Evolutionary conservation across 2,329 filamentous ascomycete genomes (phyloP).

Genomic region (Paecilomyces dactylethromorphus): DNA sequence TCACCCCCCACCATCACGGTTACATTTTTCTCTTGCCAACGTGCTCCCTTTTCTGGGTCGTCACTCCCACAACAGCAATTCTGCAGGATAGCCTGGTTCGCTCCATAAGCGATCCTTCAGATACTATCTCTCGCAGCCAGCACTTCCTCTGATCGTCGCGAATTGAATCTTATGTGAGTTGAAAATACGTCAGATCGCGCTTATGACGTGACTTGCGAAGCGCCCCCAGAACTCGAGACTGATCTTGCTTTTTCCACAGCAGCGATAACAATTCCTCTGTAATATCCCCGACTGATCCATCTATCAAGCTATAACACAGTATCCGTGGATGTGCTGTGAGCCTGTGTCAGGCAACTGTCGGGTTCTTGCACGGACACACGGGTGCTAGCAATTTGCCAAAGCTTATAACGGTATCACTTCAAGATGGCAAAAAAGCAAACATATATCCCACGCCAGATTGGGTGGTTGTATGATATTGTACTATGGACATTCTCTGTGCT

Average conservation of each 20-base stretch:
- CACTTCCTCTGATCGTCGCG: background rate
- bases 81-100: background rate
- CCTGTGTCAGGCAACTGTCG: background rate
- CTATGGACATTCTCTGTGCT: slow-evolving; percentile 56
- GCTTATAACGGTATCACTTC: background rate
- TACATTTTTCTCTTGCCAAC: background rate
- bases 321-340: background rate
- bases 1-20: background rate
- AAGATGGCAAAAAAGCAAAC: slow-evolving; percentile 29
- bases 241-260: background rate
- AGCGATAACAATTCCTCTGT: background rate
- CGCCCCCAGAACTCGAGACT: background rate
- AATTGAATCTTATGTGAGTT: background rate
- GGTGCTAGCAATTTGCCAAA: background rate
- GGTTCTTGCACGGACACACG: background rate
- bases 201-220: background rate
- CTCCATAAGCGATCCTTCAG: background rate
- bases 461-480: slow-evolving; percentile 45
- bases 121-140: background rate
- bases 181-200: background rate
- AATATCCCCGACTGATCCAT: background rate
- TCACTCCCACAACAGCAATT: background rate
- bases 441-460: slow-evolving; percentile 39
- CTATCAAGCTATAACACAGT: background rate
- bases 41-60: background rate